Evolutionary conservation across 805 yeast species (phyloP).

Genomic region (Peterozyma toletana): DNA sequence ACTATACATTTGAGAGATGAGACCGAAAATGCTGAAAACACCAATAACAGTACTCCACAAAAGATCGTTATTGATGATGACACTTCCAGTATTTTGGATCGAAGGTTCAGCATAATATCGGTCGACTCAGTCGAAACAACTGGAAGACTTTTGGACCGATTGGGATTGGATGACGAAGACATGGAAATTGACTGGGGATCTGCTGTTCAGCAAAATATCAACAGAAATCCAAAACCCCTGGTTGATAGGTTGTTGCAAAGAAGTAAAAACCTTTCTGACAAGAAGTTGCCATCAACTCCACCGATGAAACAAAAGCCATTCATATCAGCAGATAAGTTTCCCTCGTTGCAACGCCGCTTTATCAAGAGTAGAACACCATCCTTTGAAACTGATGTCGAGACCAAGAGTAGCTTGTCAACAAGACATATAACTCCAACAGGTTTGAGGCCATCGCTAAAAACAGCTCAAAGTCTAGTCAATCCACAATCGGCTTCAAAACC

Average conservation of each 20-base stretch:
- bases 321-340: constrained; percentile 21
- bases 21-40: too few relatives aligned
- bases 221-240: not conserved
- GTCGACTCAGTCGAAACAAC: constrained; percentile 20
- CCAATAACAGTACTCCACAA: too few relatives aligned
- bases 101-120: constrained; percentile 16
- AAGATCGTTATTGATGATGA: not conserved
- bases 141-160: constrained; percentile 23
- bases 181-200: constrained; percentile 6
- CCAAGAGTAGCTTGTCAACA: not conserved
- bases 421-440: not conserved
- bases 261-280: not conserved
- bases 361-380: constrained; percentile 3
- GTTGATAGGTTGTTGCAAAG: not conserved
- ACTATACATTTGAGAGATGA: too few relatives aligned
- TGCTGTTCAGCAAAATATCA: constrained; percentile 11
- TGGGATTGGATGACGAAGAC: constrained; percentile 23
- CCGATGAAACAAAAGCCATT: constrained; percentile 4
- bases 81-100: constrained; percentile 1
- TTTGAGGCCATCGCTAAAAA: not conserved
- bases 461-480: not conserved
- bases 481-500: not conserved
- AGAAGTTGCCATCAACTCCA: not conserved
- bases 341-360: constrained; percentile 20
- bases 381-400: too few relatives aligned